Evolutionary conservation across 495 filamentous ascomycete genomes (phyloP).

Genomic region (Cercophora samala): DNA sequence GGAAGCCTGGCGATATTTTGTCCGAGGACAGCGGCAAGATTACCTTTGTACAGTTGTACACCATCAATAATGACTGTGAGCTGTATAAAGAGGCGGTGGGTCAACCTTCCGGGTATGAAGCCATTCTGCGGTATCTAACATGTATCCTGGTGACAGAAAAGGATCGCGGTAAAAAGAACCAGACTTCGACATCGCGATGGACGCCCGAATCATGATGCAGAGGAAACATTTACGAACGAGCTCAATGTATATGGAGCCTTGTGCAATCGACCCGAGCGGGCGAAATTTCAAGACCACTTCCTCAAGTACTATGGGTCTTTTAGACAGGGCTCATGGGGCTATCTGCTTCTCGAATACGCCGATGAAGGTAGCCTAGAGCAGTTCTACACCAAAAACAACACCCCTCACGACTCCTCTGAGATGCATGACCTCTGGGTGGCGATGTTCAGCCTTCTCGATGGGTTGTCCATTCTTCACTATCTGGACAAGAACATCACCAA

Average conservation of each 20-base stretch:
- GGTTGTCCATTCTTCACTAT: not conserved
- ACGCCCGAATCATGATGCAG: not conserved
- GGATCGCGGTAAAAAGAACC: not conserved
- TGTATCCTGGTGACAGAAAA: not conserved
- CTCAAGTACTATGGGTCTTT: not conserved
- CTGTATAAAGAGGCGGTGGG: not conserved
- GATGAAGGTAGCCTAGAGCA: not conserved
- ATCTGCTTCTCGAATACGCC: slow-evolving; percentile 1
- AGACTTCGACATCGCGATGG: not conserved
- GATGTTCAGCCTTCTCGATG: not conserved
- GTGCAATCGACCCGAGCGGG: not conserved
- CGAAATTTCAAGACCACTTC: not conserved
- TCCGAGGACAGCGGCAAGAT: not conserved
- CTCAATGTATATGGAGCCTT: not conserved
- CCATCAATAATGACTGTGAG: not conserved
- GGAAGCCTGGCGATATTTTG: not conserved
- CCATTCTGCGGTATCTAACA: not conserved
- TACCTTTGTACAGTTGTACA: not conserved
- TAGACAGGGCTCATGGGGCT: not conserved
- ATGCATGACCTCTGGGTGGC: not conserved
- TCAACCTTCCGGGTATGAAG: not conserved
- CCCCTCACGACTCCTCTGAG: not conserved
- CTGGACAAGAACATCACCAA: not conserved
- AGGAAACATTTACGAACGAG: not conserved
- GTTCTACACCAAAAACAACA: not conserved